Percentiles rank a stretch among this genome's conserved stretches.
Conservation (phyloP, 352 stramenopile genomes). For the Globisporangium parvum region DNA sequence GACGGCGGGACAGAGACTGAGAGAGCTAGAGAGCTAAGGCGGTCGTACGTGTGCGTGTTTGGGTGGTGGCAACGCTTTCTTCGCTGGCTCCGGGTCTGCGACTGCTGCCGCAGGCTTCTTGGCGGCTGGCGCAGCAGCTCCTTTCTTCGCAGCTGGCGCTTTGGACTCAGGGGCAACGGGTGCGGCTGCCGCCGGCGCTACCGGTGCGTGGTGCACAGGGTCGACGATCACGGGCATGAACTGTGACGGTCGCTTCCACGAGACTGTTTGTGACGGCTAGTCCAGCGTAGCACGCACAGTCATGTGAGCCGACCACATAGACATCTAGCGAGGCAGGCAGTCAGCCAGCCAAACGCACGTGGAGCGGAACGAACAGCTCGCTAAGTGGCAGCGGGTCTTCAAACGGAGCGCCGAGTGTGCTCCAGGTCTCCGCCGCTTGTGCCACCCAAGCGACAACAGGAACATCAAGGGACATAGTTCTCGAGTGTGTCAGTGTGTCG, state of each 20-base stretch:
- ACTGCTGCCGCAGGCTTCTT: slow-evolving; percentile 29
- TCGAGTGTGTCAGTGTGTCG: neutral
- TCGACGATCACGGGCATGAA: slow-evolving; percentile 52
- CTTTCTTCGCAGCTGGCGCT: slow-evolving; percentile 25
- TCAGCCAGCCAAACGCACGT: slow-evolving; percentile 10
- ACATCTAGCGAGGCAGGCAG: neutral
- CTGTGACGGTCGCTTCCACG: slow-evolving; percentile 61
- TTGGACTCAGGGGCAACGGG: slow-evolving; percentile 22
- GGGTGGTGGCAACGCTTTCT: slow-evolving; percentile 26
- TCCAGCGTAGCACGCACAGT: neutral
- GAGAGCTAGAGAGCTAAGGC: neutral
- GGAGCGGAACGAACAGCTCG: slow-evolving; percentile 21
- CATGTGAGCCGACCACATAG: neutral
- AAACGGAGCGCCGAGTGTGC: slow-evolving; percentile 28
- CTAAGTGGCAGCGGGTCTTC: slow-evolving; percentile 30
- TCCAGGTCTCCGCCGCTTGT: slow-evolving; percentile 45
- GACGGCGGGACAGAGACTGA: neutral
- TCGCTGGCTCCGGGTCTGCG: slow-evolving; percentile 26
- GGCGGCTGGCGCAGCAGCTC: slow-evolving; percentile 7
- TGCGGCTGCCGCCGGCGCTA: slow-evolving; percentile 10
- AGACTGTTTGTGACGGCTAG: slow-evolving; percentile 11
- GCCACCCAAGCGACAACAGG: neutral
- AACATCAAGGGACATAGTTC: neutral
- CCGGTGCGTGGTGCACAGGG: slow-evolving; percentile 4
- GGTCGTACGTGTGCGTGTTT: slow-evolving; percentile 43